A percentile compares a stretch with the other conserved stretches of the same genome.
Evolutionary conservation across 805 yeast species (phyloP).

Genomic region (Vanderwaltozyma tropicalis): DNA sequence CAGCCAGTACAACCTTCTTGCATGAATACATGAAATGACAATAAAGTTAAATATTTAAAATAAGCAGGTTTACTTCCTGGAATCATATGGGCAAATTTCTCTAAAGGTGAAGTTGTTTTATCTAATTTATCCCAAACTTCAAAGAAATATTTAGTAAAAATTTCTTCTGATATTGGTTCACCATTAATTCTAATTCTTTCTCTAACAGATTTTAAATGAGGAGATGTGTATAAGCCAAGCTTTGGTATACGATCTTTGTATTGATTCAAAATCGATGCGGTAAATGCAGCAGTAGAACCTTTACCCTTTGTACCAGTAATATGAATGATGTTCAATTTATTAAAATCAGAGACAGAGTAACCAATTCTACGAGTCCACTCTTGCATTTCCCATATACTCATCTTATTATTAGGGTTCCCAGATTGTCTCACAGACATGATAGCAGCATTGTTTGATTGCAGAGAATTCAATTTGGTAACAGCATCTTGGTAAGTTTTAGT

Average conservation of each 20-base stretch:
- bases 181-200: constrained; percentile 89
- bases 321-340: constrained; percentile 71
- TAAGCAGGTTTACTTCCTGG: constrained; percentile 78
- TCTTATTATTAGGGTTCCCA: constrained; percentile 53
- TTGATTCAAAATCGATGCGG: constrained; percentile 66
- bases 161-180: constrained; percentile 65
- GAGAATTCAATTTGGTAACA: constrained; percentile 65
- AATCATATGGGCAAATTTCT: constrained; percentile 62
- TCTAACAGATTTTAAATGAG: constrained; percentile 86
- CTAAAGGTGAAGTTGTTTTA: constrained; percentile 41
- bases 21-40: constrained; percentile 85
- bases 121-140: constrained; percentile 85
- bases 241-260: constrained; percentile 39
- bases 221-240: constrained; percentile 91
- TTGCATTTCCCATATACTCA: constrained; percentile 74
- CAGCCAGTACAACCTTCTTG: constrained; percentile 89
- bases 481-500: constrained; percentile 51
- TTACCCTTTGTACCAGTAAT: constrained; percentile 98
- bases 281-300: constrained; percentile 95
- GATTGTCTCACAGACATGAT: constrained; percentile 71
- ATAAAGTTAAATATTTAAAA: constrained; percentile 78
- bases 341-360: constrained; percentile 53
- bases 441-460: constrained; percentile 86
- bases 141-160: constrained; percentile 81
- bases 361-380: constrained; percentile 72